Base-by-base conservation (phyloP, 2,329 filamentous ascomycete species). In the Colletotrichum horii region DNA sequence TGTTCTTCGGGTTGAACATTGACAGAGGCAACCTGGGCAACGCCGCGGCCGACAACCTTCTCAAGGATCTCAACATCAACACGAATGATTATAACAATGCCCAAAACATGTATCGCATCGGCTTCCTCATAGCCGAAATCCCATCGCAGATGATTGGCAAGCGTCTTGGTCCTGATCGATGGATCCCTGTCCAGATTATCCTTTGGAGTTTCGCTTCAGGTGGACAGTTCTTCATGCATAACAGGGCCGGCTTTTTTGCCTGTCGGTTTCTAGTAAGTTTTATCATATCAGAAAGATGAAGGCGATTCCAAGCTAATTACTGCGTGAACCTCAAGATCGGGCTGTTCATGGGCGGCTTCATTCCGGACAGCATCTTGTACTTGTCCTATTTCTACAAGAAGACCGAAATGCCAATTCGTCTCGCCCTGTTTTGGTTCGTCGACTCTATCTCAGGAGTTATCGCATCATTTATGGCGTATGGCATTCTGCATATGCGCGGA, bases 101-200 rank as follows among this genome's bases (percentile, higher is more conserved):
- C 5, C 22, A 61, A 0, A 61, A 28, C 16, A 30, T 61, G 24
- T 61, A 58, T 32, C 56, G 22, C 9, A 61, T 61, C 11, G 56
- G 22, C 2, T 91, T 90, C 75, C 83, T 91, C 24, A 85, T 84
- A 22, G 87, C 90, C 0, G 91, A 93, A 79, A 83, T 93, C 1
- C 91, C 91, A 0, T 91, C 89, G 0, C 90, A 92, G 78, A 83
- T 93, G 26, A 83, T 92, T 30, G 85, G 84, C 73, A 90, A 92
- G 80, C 90, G 86, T 85, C 81, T 90, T 12, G 80, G 80, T 0
- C 79, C 80, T 1, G 78, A 79, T 66, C 85, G 88, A 15, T 91
- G 89, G 89, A 91, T 91, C 60, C 90, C 90, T 0, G 82, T 88
- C 36, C 89, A 90, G 76, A 91, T 92, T 86, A 80, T 88, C 3